Conservation (phyloP, 2,329 filamentous ascomycete species). For the Metarhizium robertsii region DNA sequence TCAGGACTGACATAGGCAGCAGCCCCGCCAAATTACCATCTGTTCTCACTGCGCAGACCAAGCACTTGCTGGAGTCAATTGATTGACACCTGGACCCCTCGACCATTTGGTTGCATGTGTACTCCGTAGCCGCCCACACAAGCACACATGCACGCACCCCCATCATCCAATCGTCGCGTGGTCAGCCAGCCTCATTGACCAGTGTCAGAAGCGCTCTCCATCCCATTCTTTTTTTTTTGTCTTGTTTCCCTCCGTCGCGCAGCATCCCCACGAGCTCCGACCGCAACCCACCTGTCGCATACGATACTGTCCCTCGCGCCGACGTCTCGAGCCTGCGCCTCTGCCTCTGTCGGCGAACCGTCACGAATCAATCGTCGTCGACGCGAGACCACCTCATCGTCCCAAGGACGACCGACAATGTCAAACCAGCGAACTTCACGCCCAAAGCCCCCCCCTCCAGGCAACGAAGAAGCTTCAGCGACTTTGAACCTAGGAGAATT, state of each 20-base stretch:
- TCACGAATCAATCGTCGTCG: background rate
- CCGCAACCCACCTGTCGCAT: background rate
- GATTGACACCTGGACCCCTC: too few species aligned
- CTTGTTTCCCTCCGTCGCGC: background rate
- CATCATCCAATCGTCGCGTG: background rate
- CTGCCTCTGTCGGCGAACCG: background rate
- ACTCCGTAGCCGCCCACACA: background rate
- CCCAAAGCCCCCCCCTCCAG: conserved; percentile 57
- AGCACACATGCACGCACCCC: too few species aligned
- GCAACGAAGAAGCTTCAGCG: conserved; percentile 79
- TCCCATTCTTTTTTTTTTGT: background rate
- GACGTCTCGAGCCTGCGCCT: background rate
- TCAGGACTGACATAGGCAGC: background rate
- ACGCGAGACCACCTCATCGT: background rate
- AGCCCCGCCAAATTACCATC: too few species aligned
- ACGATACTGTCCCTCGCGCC: background rate
- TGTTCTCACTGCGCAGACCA: background rate
- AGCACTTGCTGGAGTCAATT: too few species aligned
- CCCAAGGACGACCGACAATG: conserved; percentile 9
- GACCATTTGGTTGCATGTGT: too few species aligned
- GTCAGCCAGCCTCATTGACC: background rate
- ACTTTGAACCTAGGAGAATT: conserved; percentile 88
- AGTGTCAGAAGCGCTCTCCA: background rate
- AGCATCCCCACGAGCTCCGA: conserved; percentile 1
- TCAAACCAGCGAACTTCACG: conserved; percentile 46